Evolutionary conservation across 257 asterid species (phyloP).

Genomic region (Nicotiana obtusifolia): DNA sequence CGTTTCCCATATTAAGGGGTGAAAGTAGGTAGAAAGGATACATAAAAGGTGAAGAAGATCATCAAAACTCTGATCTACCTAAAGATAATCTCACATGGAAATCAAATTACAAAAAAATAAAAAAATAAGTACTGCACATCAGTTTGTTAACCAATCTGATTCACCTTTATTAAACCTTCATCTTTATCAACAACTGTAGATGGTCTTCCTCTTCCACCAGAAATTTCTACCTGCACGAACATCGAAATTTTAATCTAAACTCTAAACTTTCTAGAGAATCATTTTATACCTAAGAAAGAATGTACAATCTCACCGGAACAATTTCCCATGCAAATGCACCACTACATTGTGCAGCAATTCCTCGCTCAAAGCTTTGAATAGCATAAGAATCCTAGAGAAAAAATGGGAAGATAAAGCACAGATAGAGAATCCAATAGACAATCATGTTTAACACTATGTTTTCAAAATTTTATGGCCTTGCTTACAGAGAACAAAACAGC

Average conservation of each 20-base stretch:
- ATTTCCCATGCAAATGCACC: slow-evolving; percentile 95
- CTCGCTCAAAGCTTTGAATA: slow-evolving; percentile 86
- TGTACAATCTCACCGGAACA: slow-evolving; percentile 52
- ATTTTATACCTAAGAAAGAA: background rate
- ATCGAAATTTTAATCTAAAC: background rate
- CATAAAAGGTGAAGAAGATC: background rate
- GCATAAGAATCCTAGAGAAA: slow-evolving; percentile 72
- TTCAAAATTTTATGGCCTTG: background rate
- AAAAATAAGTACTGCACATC: background rate
- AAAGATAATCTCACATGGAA: background rate
- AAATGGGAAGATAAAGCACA: background rate
- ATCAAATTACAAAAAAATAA: background rate
- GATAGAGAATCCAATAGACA: background rate
- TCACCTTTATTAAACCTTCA: slow-evolving; percentile 77
- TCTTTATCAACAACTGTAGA: slow-evolving; percentile 60
- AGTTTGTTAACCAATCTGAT: slow-evolving; percentile 1
- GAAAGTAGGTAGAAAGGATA: background rate
- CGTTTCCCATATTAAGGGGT: background rate
- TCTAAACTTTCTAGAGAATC: background rate
- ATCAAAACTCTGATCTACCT: background rate
- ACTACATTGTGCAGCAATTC: slow-evolving; percentile 61
- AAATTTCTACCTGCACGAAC: slow-evolving; percentile 58
- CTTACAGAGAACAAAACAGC: background rate
- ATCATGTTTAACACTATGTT: background rate
- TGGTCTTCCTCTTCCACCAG: slow-evolving; percentile 69